Conservation (phyloP, 208 protist genomes). For the Wallacemonas collosoma region DNA sequence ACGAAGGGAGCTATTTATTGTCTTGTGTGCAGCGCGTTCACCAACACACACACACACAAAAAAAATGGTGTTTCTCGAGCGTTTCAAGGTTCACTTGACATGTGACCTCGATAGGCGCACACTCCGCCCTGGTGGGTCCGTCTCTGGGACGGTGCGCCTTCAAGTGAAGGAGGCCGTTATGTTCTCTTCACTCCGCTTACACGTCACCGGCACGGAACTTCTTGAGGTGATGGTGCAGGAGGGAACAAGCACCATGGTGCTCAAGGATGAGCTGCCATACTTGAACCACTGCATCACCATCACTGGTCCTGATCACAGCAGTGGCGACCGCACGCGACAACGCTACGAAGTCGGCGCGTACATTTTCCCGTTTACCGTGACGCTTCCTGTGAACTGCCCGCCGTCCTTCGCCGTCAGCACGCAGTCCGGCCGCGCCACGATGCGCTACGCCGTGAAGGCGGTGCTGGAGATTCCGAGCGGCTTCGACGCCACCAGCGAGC, state of each 20-base stretch:
- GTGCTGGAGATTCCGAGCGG: slow-evolving; percentile 29
- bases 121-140: neutral
- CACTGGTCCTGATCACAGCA: slow-evolving; percentile 12
- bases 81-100: slow-evolving; percentile 21
- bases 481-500: slow-evolving; percentile 16
- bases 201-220: slow-evolving; percentile 9
- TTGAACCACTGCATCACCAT: slow-evolving; percentile 22
- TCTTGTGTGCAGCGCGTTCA: neutral
- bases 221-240: slow-evolving; percentile 15
- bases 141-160: slow-evolving; percentile 19
- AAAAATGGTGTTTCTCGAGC: slow-evolving; percentile 22
- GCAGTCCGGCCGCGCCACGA: neutral
- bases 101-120: slow-evolving; percentile 1
- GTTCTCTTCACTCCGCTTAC: slow-evolving; percentile 20
- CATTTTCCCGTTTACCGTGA: slow-evolving; percentile 24
- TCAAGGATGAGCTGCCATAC: slow-evolving; percentile 16
- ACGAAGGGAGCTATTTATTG: neutral
- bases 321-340: slow-evolving; percentile 5
- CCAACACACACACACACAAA: no score
- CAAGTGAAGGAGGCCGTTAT: slow-evolving; percentile 21
- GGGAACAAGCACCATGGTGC: slow-evolving; percentile 4
- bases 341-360: slow-evolving; percentile 24
- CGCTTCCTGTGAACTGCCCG: slow-evolving; percentile 10
- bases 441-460: slow-evolving; percentile 24
- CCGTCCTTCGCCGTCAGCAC: slow-evolving; percentile 19